Percentiles rank a stretch among this genome's conserved stretches.
These are phyloP conservation scores for Cymbopogon flexuosus DNA, from an alignment of 202 grass and related monocot genomes.

Conservation along the genomic window DNA sequence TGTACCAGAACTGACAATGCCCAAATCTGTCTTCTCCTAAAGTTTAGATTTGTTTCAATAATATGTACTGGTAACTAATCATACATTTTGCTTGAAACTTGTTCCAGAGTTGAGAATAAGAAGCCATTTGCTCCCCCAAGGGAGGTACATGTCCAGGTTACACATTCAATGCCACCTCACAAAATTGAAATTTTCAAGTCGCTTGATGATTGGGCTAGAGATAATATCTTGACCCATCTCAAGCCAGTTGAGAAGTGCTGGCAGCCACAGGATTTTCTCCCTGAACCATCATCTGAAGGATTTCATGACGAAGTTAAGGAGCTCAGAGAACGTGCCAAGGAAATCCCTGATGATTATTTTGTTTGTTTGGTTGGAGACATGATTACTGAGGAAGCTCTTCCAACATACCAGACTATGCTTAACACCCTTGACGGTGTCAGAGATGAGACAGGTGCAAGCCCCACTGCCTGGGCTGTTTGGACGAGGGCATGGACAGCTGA, in stretches of 20 bases:
- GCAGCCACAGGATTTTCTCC: slow-evolving; percentile 97
- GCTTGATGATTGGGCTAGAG: slow-evolving; percentile 79
- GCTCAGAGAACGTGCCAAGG: slow-evolving; percentile 78
- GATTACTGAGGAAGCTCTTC: slow-evolving; percentile 97
- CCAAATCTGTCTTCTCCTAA: neutral
- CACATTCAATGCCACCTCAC: slow-evolving; percentile 81
- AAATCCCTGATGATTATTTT: slow-evolving; percentile 93
- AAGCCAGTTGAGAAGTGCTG: slow-evolving; percentile 98
- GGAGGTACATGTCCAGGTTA: slow-evolving; percentile 89
- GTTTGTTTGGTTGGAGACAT: slow-evolving; percentile 95
- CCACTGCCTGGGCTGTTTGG: slow-evolving; percentile 91
- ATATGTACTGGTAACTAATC: neutral
- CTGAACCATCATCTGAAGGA: slow-evolving; percentile 73
- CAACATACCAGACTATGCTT: slow-evolving; percentile 95
- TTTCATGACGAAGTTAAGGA: slow-evolving; percentile 91
- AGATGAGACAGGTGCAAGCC: slow-evolving; percentile 92
- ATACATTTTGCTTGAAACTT: slow-evolving; percentile 11
- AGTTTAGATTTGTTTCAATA: neutral
- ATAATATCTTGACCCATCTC: slow-evolving; percentile 67
- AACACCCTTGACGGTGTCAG: slow-evolving; percentile 80
- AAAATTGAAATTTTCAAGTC: slow-evolving; percentile 92
- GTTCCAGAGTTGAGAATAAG: slow-evolving; percentile 72
- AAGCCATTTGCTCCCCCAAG: slow-evolving; percentile 63
- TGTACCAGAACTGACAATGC: neutral
- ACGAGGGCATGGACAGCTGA: slow-evolving; percentile 92